A percentile compares a stretch with the other conserved stretches of the same genome.
These are phyloP conservation scores for Dryas alaskensis DNA, from an alignment of 306 rosid species.

Conservation along the genomic window DNA sequence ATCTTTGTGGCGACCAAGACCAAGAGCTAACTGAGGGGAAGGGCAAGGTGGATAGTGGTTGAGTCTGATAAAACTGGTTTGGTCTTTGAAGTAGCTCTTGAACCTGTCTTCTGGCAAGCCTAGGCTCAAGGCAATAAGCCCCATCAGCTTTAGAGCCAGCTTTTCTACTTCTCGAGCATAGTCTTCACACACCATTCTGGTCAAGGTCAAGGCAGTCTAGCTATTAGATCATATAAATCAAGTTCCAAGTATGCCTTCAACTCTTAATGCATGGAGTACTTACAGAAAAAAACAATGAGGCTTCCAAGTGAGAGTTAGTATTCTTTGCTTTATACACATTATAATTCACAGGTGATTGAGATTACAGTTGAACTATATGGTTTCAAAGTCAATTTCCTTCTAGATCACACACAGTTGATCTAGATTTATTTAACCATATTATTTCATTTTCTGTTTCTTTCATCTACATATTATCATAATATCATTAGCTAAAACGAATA, in stretches of 20 bases:
- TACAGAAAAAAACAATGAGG: too few species aligned
- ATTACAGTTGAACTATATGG: too few species aligned
- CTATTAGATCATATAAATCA: background rate
- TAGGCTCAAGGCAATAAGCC: constrained; percentile 46
- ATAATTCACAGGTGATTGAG: too few species aligned
- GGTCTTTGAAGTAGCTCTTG: constrained; percentile 42
- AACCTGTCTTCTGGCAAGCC: constrained; percentile 45
- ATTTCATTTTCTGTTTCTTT: too few species aligned
- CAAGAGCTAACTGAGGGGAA: constrained; percentile 51
- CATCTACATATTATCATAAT: background rate
- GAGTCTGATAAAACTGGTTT: constrained; percentile 37
- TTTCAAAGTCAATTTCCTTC: too few species aligned
- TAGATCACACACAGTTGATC: too few species aligned
- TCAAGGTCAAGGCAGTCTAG: background rate
- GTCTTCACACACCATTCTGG: constrained; percentile 39
- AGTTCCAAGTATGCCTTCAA: too few species aligned
- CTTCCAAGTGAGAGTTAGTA: too few species aligned
- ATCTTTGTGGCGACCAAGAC: constrained; percentile 61
- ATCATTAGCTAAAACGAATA: background rate
- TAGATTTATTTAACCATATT: too few species aligned
- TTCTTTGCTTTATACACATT: too few species aligned
- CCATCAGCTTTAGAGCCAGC: constrained; percentile 43
- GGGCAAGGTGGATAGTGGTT: constrained; percentile 63
- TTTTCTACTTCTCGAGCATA: constrained; percentile 40
- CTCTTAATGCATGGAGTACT: too few species aligned